Base-by-base conservation (phyloP, 805 yeast species). In the Starmerella scarabaei region DNA sequence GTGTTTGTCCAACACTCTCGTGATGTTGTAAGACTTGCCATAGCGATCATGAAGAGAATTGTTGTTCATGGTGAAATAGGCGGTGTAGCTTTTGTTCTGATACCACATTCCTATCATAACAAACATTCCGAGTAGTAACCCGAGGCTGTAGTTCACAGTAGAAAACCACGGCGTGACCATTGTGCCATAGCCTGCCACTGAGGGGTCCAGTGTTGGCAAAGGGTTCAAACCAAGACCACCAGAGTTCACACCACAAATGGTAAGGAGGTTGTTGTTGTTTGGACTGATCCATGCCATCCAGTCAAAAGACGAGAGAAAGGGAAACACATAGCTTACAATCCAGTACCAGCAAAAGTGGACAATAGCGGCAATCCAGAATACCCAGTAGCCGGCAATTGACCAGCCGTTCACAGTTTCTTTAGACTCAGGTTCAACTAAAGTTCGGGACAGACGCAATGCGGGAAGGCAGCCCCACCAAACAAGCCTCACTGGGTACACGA, bases 311-410 rank as follows among this genome's bases (percentile, higher is more conserved):
- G 76, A 66, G 40, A 78, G 65, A 1, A 74, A 82, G n/a, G 64
- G 61, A 60, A 76, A 77, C 21, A 79, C 60, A 53, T 65, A 77
- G 40, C 76, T 79, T 3, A 85, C 84, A 50, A 79, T 59, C 74
- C 79, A 77, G 53, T 72, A 73, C 69, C 77, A 77, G 3, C 66
- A 45, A 49, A 75, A 74, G 16, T 49, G 37, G 36, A 70, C 63
- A 2, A 63, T 63, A 38, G 72, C 64, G 3, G 62, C 64, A 30
- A 60, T 40, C 27, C 64, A 45, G 58, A 76, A 75, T 47, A 73
- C 68, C 39, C 55, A 59, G 49, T 66, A 68, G 39, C 75, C 63
- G 5, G 72, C 59, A 31, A 75, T 63, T 28, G 53, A 66, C 82
- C 83, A 75, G 3, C 81, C 80, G 51, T 71, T 64, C 21, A 72